Conservation (phyloP, 148 eudicot species). For the Fallopia convolvulus region DNA sequence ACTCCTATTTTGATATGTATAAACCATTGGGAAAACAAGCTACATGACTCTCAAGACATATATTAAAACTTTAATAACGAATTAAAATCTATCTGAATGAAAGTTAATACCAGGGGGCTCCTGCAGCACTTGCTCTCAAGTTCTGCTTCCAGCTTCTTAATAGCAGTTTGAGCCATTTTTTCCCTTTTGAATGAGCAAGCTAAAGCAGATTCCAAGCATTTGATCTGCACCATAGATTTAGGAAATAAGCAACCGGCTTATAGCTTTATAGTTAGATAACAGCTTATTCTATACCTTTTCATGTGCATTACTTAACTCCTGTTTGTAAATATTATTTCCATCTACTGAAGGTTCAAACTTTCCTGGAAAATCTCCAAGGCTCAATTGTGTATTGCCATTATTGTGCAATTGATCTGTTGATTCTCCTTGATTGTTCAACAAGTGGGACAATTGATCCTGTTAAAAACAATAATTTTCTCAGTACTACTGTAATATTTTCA, state of each 20-base stretch:
- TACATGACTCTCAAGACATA: too few relatives aligned
- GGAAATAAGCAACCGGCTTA: not conserved
- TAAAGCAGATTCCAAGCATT: conserved; percentile 30
- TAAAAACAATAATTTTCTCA: not conserved
- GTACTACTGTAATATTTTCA: not conserved
- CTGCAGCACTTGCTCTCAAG: conserved; percentile 19
- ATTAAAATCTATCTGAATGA: not conserved
- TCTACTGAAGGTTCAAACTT: conserved; percentile 19
- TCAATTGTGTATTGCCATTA: conserved; percentile 17
- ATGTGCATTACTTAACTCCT: conserved; percentile 10
- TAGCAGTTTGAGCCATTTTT: conserved; percentile 33
- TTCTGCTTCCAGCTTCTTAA: conserved; percentile 36
- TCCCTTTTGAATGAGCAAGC: conserved; percentile 39
- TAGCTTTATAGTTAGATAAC: not conserved
- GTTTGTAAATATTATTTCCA: conserved; percentile 16
- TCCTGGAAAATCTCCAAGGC: conserved; percentile 16
- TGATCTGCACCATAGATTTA: conserved; percentile 24
- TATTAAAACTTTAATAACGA: too few relatives aligned
- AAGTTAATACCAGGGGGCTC: conserved; percentile 29
- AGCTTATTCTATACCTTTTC: conserved; percentile 27
- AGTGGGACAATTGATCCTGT: conserved; percentile 52
- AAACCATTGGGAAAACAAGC: not conserved
- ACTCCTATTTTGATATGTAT: not conserved
- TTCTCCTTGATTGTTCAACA: conserved; percentile 30
- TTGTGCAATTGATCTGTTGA: conserved; percentile 15